Base-by-base conservation (phyloP, 2,329 filamentous ascomycete species). In the Bipolaris bicolor region DNA sequence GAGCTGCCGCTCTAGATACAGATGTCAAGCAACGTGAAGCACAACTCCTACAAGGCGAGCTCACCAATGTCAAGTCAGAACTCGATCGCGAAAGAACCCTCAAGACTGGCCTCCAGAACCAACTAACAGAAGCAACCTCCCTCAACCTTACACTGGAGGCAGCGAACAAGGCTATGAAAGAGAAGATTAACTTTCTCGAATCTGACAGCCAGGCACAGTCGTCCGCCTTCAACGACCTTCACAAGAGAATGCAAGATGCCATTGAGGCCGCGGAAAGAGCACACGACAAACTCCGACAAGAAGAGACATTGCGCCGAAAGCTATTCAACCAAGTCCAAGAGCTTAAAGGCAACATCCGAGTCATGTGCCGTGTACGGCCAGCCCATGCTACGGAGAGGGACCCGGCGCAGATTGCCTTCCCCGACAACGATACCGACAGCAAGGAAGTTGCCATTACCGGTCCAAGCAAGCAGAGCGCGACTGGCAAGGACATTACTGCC, bases 251-350 rank as follows among this genome's bases (percentile, higher is more conserved):
- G 70, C 89, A 91, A 70, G 89, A 95, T 45, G 92, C 93, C 0
- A 77, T 92, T 22, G 84, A 84, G 13, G 80, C 84, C 18, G 90
- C 89, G 1, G 87, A 90, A 29, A 83, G 86, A 34, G 88, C 90
- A 1, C 87, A 90, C 55, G 87, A 91, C 63, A 97, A 95, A 72
- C 82, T 99, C 26, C 89, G 95, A 61, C 91, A 89, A 69, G 95
- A 98, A 73, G 95, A 99, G 78, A 95, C 91, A 0, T 82, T 97
- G 49, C 87, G 95, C 13, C 86, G 95, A 20, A 94, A 96, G 66
- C 84, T 99, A 0, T 97, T 98, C 81, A 98, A 98, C 77, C 95
- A 96, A 75, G 94, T 99, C 45, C 92, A 99, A 75, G 95, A 99
- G 72, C 85, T 99, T 58, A 97, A 97, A 76, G 95, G 95, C 68